A percentile compares a stretch with the other conserved stretches of the same genome.
Evolutionary conservation across 2,329 filamentous ascomycete species (phyloP).

Genomic region (Ophiostoma australiae): DNA sequence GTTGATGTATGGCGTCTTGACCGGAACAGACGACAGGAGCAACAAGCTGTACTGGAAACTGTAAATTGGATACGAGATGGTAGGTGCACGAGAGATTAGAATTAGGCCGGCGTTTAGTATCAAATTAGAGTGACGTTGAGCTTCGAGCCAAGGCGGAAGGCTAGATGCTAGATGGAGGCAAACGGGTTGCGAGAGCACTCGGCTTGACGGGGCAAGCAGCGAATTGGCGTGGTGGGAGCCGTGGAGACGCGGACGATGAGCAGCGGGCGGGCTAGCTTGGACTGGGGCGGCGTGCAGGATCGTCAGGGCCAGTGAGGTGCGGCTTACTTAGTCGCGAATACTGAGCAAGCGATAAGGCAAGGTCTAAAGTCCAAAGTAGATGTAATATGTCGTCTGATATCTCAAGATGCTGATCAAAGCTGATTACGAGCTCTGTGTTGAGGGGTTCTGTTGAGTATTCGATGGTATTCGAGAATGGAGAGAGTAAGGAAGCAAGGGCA

Average conservation of each 20-base stretch:
- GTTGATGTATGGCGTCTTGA: constrained; percentile 29
- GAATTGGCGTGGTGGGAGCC: neutral
- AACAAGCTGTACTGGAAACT: no score
- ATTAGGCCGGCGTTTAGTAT: neutral
- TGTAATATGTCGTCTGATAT: no score
- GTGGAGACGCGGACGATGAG: neutral
- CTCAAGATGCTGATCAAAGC: no score
- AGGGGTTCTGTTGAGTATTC: no score
- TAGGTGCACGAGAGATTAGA: neutral
- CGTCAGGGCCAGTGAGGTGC: constrained; percentile 8
- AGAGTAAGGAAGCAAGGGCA: neutral
- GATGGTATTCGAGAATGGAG: no score
- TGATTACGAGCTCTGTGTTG: no score
- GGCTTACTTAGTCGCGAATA: neutral
- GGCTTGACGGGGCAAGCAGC: neutral
- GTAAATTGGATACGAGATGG: neutral
- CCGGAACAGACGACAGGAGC: neutral
- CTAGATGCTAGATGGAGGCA: neutral
- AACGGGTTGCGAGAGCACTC: neutral
- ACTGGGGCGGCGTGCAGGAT: neutral
- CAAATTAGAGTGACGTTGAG: constrained; percentile 5
- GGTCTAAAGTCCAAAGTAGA: neutral
- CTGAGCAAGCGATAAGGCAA: neutral
- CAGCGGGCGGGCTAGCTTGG: neutral
- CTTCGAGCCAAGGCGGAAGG: neutral